These are phyloP conservation scores for Dioscorea alata DNA, from an alignment of 106 monocot species.

Conservation along the genomic window DNA sequence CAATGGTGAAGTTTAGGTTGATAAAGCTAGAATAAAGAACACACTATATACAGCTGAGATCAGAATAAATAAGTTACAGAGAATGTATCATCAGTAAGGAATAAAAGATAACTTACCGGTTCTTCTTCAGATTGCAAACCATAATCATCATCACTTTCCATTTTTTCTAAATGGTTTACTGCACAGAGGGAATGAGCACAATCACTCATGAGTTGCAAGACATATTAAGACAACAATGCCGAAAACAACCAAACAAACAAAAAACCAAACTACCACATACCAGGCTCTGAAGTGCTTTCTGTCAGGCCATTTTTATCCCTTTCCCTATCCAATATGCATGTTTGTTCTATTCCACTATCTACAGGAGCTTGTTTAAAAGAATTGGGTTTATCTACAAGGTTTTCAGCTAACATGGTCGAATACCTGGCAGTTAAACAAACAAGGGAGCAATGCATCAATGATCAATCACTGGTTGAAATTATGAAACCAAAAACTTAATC, in stretches of 20 bases:
- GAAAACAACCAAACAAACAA: too few relatives aligned
- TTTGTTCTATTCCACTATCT: slow-evolving; percentile 15
- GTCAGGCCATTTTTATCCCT: slow-evolving; percentile 7
- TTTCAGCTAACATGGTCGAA: slow-evolving; percentile 97
- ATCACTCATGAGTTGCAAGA: not conserved
- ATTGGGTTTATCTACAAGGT: slow-evolving; percentile 61
- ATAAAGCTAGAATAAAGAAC: too few relatives aligned
- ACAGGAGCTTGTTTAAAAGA: slow-evolving; percentile 5
- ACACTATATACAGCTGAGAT: too few relatives aligned
- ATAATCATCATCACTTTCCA: slow-evolving; percentile 65
- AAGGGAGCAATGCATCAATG: not conserved
- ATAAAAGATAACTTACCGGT: slow-evolving; percentile 27
- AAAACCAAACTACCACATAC: slow-evolving; percentile 8
- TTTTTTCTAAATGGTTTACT: slow-evolving; percentile 33
- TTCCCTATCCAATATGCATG: slow-evolving; percentile 20
- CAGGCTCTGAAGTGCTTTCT: slow-evolving; percentile 12
- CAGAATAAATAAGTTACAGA: too few relatives aligned
- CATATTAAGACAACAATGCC: not conserved
- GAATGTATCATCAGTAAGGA: too few relatives aligned
- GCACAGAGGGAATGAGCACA: slow-evolving; percentile 9
- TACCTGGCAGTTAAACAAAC: slow-evolving; percentile 40
- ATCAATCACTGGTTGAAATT: not conserved
- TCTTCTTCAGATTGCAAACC: slow-evolving; percentile 61
- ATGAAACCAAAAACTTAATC: not conserved
- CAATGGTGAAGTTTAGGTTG: too few relatives aligned